Evolutionary conservation across 352 stramenopile species (phyloP), one percentile per base, ranked within the genome.

Genomic region (Thalassiosira oceanica): DNA sequence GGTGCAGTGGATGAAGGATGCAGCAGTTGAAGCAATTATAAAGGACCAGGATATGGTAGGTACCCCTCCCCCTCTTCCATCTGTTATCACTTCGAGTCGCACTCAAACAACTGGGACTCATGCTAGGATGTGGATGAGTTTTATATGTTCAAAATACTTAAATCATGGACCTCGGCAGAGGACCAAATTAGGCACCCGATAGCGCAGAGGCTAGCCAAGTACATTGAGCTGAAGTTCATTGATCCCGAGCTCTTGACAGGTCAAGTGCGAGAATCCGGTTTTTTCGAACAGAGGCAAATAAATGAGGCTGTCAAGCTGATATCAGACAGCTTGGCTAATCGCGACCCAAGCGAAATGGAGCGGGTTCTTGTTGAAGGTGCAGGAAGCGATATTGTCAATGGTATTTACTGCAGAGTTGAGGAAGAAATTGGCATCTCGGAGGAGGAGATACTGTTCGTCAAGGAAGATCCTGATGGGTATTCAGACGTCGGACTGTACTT

Each of bases 331-430:
- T 29, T 78, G 61, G 71, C 51, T 26, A 31, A 61, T 70, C 56
- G 65, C 28, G 33, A 70, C 43, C 49, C 42, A n/a, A 27, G 74
- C 20, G 58, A 74, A 31, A 66, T 69, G 29, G 76, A 85, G 60
- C 53, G 76, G 24, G 74, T 85, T 24, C 62, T 85, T 29, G 72
- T 85, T 6, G 76, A 85, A 70, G 72, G 68, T 31, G 66, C 65
- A 42, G 76, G 71, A 20, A 45, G 11, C 18, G 20, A 61, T 33
- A 58, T 78, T 33, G 67, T 72, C 3, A 82, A 82, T 56, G 76
- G 76, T 1, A 83, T 85, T 31, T 85, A 85, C 51, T 58, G 71
- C 33, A 41, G 58, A 10, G 73, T 80, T 23, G 29, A 71, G 29
- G 65, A 63, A 27, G 64, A 68, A 11, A 29, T 63, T 13, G 64